Evolutionary conservation across 805 yeast genomes (phyloP).

Genomic region (Wickerhamiella brachini): DNA sequence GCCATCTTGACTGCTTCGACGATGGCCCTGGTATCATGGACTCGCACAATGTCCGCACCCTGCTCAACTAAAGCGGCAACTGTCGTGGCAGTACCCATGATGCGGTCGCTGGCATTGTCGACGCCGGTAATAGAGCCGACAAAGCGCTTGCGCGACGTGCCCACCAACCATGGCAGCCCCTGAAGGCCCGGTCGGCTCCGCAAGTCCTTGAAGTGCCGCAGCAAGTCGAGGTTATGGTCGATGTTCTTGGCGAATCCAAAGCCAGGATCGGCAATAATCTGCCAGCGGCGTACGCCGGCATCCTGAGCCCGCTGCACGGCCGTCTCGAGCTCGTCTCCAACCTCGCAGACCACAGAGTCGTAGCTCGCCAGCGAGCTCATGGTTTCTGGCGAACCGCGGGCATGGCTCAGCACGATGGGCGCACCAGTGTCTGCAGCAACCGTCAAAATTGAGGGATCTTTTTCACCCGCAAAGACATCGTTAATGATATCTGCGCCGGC

Average conservation of each 20-base stretch:
- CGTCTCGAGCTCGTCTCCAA: conserved; percentile 50
- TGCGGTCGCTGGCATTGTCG: conserved; percentile 44
- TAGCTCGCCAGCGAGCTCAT: conserved; percentile 55
- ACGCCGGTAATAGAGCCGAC: conserved; percentile 62
- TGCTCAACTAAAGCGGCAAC: conserved; percentile 60
- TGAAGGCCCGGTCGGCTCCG: conserved; percentile 18
- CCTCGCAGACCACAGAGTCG: conserved; percentile 35
- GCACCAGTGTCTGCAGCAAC: conserved; percentile 53
- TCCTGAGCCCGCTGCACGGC: conserved; percentile 42
- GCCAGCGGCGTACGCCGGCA: conserved; percentile 75
- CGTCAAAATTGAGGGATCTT: conserved; percentile 51
- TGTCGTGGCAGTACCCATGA: conserved; percentile 63
- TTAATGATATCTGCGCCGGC: conserved; percentile 87
- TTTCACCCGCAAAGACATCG: conserved; percentile 72
- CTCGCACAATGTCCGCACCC: conserved; percentile 70
- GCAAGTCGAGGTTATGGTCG: conserved; percentile 53
- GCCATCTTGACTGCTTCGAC: conserved; percentile 43
- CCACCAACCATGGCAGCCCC: conserved; percentile 58
- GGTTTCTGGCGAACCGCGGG: conserved; percentile 65
- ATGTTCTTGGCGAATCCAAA: conserved; percentile 84
- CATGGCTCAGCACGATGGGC: conserved; percentile 72
- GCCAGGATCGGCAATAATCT: conserved; percentile 86
- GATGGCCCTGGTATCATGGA: conserved; percentile 64
- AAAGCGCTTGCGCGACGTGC: conserved; percentile 81
- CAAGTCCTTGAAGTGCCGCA: conserved; percentile 29